These are phyloP conservation scores for Talaromyces ruber DNA, from an alignment of 495 filamentous ascomycete genomes.

Conservation along the genomic window DNA sequence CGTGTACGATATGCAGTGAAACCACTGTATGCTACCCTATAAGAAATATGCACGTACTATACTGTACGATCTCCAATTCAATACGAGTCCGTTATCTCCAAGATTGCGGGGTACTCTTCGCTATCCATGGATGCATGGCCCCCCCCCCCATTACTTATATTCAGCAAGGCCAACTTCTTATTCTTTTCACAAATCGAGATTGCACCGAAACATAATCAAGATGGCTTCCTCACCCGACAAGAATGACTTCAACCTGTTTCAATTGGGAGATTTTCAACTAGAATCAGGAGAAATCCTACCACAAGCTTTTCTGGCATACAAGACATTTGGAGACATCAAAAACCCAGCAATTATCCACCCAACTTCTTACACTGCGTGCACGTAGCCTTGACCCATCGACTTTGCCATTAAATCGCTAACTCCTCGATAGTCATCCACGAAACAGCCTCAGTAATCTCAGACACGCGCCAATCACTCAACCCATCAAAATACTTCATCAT, in stretches of 20 bases:
- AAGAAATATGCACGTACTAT: neutral
- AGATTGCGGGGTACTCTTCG: neutral
- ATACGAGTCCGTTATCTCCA: neutral
- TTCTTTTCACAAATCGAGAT: neutral
- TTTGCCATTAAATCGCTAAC: neutral
- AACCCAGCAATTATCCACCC: conserved; percentile 64
- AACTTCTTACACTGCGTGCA: conserved; percentile 23
- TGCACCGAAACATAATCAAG: neutral
- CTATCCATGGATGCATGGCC: neutral
- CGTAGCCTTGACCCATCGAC: neutral
- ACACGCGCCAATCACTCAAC: conserved; percentile 45
- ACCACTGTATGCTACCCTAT: neutral
- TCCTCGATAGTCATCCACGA: neutral
- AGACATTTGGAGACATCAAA: conserved; percentile 55
- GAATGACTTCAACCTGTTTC: conserved; percentile 34
- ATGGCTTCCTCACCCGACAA: neutral
- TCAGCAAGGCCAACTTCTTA: neutral
- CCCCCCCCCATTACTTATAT: neutral
- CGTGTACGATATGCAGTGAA: neutral
- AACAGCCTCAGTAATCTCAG: conserved; percentile 36
- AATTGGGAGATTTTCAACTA: conserved; percentile 55
- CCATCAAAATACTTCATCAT: conserved; percentile 62
- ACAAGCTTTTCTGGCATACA: conserved; percentile 58
- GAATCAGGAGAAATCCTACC: conserved; percentile 47
- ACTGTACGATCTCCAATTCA: neutral